These are phyloP conservation scores for Blastocystis sp. DNA, from an alignment of 352 stramenopile genomes.

Conservation along the genomic window DNA sequence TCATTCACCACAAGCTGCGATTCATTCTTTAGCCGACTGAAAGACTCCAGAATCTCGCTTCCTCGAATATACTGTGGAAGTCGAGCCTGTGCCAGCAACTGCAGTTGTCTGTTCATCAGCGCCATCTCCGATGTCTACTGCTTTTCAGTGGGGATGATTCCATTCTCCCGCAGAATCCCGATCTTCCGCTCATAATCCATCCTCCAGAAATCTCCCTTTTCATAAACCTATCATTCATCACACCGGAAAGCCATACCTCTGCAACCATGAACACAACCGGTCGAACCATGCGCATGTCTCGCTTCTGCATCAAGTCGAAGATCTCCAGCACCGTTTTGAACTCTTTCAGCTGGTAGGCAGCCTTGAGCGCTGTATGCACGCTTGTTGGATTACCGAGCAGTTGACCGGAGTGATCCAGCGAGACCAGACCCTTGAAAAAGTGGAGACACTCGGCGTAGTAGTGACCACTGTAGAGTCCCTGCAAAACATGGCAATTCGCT, in stretches of 20 bases:
- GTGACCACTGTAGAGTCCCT: constrained; percentile 4
- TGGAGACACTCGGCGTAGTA: constrained; percentile 45
- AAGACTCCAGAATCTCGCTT: not conserved
- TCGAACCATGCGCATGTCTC: not conserved
- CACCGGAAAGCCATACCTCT: not conserved
- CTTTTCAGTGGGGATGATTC: constrained; percentile 19
- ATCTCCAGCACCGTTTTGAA: not conserved
- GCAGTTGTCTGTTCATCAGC: not conserved
- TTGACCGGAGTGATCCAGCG: not conserved
- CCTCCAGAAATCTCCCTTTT: constrained; percentile 47
- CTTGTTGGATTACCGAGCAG: not conserved
- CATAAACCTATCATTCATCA: constrained; percentile 5
- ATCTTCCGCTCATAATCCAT: constrained; percentile 9
- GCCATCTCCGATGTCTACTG: not conserved
- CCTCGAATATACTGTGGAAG: constrained; percentile 13
- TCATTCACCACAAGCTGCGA: not conserved
- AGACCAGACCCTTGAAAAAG: constrained; percentile 1
- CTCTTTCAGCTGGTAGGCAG: not conserved
- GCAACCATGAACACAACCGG: not conserved
- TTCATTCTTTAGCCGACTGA: not conserved
- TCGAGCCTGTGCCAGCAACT: not conserved
- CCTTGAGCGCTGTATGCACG: not conserved
- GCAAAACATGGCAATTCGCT: constrained; percentile 14
- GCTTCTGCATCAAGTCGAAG: not conserved
- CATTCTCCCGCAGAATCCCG: not conserved